Evolutionary conservation across 768 basidiomycete species (phyloP).

Genomic region (Rossbeevera mucosa): DNA sequence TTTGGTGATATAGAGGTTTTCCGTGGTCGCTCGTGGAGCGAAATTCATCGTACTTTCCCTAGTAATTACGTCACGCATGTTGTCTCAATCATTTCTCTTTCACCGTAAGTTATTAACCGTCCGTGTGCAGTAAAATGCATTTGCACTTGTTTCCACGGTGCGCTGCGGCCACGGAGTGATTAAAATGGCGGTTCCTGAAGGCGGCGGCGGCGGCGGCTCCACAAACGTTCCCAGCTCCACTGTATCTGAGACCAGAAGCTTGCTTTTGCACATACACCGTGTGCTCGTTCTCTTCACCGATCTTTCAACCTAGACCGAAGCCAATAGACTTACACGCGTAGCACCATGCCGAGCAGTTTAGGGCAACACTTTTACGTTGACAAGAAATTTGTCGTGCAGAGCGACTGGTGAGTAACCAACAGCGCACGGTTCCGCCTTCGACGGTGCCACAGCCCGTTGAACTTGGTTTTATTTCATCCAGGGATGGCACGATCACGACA

Average conservation of each 20-base stretch:
- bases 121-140: constrained; percentile 1
- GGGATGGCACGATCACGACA: constrained; percentile 93
- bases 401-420: constrained; percentile 69
- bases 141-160: neutral
- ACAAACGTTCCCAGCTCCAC: constrained; percentile 14
- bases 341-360: constrained; percentile 11
- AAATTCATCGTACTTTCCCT: constrained; percentile 2
- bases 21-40: constrained; percentile 1
- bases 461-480: neutral
- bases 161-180: constrained; percentile 15
- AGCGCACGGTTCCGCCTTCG: neutral
- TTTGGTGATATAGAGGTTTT: constrained; percentile 8
- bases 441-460: neutral
- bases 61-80: constrained; percentile 1
- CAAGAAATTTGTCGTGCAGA: constrained; percentile 81
- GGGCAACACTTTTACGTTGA: constrained; percentile 36
- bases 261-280: neutral
- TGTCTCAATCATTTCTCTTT: neutral
- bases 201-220: constrained; percentile 7
- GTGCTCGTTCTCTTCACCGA: neutral
- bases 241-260: neutral
- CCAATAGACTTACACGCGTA: neutral
- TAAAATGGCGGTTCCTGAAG: constrained; percentile 7
- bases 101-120: constrained; percentile 17
- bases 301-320: neutral